phyloP scores from a whole-genome alignment of 768 basidiomycete species.

The Rhizopogon vesiculosus region DNA sequence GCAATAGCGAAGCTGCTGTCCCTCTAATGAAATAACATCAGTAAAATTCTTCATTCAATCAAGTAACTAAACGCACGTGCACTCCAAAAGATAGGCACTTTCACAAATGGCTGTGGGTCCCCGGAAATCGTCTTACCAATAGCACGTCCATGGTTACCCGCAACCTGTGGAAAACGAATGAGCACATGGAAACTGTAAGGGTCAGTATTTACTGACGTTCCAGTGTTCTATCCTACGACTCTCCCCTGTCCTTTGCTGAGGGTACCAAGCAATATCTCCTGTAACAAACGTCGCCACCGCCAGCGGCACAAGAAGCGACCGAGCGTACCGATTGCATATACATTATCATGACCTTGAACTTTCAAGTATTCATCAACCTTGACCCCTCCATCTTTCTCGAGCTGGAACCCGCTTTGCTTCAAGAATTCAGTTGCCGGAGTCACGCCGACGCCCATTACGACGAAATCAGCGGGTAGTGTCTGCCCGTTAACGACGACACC shows the following conservation, averaged over 20 bases:
- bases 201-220: conserved; percentile 52
- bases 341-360: conserved; percentile 45
- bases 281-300: neutral
- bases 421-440: conserved; percentile 78
- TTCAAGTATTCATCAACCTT: conserved; percentile 71
- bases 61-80: conserved; percentile 52
- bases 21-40: conserved; percentile 43
- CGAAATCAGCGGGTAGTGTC: conserved; percentile 65
- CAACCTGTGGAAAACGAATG: conserved; percentile 44
- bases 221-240: conserved; percentile 79
- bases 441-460: conserved; percentile 87
- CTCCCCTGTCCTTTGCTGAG: conserved; percentile 49
- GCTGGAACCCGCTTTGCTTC: conserved; percentile 58
- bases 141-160: conserved; percentile 80
- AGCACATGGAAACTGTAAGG: neutral
- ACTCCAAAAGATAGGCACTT: conserved; percentile 88
- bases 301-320: neutral
- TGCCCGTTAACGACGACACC: conserved; percentile 63
- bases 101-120: conserved; percentile 59
- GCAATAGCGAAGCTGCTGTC: conserved; percentile 82
- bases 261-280: conserved; percentile 83
- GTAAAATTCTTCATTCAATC: neutral
- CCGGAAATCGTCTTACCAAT: conserved; percentile 77
- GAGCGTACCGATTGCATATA: conserved; percentile 63
- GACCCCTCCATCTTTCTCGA: conserved; percentile 76